Conservation (phyloP, 1,284 basidiomycete genomes). For the Inonotus hispidus region DNA sequence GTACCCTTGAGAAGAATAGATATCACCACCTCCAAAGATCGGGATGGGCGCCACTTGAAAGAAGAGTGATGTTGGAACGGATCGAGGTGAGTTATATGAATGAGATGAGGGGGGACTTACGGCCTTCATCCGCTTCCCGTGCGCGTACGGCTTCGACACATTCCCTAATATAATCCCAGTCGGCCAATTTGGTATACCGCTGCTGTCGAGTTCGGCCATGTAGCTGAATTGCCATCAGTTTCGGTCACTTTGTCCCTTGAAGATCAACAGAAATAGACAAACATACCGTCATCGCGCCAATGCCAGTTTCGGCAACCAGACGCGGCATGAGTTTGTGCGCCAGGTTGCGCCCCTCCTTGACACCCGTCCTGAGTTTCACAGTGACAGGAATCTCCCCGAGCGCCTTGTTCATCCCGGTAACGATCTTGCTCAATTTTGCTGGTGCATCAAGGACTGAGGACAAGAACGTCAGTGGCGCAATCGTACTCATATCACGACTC, state of each 20-base stretch:
- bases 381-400: conserved; percentile 94
- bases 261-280: conserved; percentile 5
- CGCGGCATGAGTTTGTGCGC: conserved; percentile 92
- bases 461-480: background rate
- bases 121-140: conserved; percentile 65
- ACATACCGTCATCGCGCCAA: conserved; percentile 73
- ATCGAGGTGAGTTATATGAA: background rate
- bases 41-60: conserved; percentile 76
- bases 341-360: conserved; percentile 80
- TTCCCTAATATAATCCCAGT: conserved; percentile 87
- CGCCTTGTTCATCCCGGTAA: conserved; percentile 89
- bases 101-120: conserved; percentile 38
- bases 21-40: conserved; percentile 95
- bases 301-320: conserved; percentile 75
- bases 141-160: conserved; percentile 86
- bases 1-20: conserved; percentile 84
- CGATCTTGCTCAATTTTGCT: conserved; percentile 78
- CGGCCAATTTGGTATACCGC: conserved; percentile 81
- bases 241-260: background rate
- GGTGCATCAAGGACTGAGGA: conserved; percentile 75
- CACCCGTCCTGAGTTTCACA: conserved; percentile 89
- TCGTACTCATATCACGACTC: background rate
- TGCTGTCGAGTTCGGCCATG: conserved; percentile 93
- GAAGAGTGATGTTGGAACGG: conserved; percentile 7
- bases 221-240: conserved; percentile 44